Conservation (phyloP, 2,329 filamentous ascomycete genomes). For the Rutstroemia sp. region DNA sequence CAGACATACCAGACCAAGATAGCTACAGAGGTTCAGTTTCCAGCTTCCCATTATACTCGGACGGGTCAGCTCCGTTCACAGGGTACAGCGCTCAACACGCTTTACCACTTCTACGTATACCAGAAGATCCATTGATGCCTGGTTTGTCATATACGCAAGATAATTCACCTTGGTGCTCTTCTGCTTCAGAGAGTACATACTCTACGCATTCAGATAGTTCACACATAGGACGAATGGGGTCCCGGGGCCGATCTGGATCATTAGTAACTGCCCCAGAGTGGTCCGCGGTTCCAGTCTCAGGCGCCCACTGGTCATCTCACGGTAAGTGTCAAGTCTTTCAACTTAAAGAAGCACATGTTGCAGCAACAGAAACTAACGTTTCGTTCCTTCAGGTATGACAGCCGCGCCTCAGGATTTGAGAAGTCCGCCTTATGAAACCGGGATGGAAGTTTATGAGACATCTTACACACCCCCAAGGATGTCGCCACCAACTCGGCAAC, state of each 20-base stretch:
- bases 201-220: slow-evolving; percentile 27
- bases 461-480: slow-evolving; percentile 22
- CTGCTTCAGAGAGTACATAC: slow-evolving; percentile 27
- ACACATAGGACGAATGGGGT: slow-evolving; percentile 15
- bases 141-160: slow-evolving; percentile 23
- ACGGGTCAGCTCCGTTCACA: slow-evolving; percentile 11
- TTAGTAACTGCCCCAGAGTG: slow-evolving; percentile 22
- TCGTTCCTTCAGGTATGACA: background rate
- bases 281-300: slow-evolving; percentile 13
- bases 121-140: slow-evolving; percentile 25
- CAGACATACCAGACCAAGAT: background rate
- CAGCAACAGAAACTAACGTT: background rate
- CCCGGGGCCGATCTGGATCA: slow-evolving; percentile 22
- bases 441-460: slow-evolving; percentile 22
- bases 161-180: slow-evolving; percentile 28
- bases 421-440: slow-evolving; percentile 20
- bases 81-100: slow-evolving; percentile 15
- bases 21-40: background rate
- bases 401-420: slow-evolving; percentile 20
- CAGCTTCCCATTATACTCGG: slow-evolving; percentile 14
- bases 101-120: slow-evolving; percentile 24
- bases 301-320: slow-evolving; percentile 21
- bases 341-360: no score
- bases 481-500: slow-evolving; percentile 20
- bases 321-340: slow-evolving; percentile 3